Percentiles rank a stretch among this genome's conserved stretches.
Conservation (phyloP, 805 yeast species). For the Grigorovia yakushimaensis region DNA sequence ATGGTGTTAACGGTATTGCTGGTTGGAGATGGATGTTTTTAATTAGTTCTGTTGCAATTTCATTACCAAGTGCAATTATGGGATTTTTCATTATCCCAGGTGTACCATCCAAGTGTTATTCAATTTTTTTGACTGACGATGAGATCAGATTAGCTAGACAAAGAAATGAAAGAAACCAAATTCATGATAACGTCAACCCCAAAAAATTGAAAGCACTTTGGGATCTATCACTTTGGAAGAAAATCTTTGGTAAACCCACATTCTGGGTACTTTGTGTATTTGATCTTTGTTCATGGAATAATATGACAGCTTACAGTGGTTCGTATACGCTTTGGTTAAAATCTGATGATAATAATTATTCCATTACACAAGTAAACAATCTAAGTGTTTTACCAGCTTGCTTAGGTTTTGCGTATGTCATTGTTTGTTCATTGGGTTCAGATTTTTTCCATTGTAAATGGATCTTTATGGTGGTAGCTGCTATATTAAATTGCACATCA, state of each 20-base stretch:
- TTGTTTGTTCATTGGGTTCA: slow-evolving; percentile 38
- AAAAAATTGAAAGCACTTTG: slow-evolving; percentile 21
- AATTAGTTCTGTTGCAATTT: slow-evolving; percentile 45
- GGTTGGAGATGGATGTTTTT: slow-evolving; percentile 66
- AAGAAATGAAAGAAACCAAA: slow-evolving; percentile 31
- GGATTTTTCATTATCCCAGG: slow-evolving; percentile 45
- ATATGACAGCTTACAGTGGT: slow-evolving; percentile 47
- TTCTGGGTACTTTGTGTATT: slow-evolving; percentile 46
- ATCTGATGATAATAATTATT: slow-evolving; percentile 33
- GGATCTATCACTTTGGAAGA: slow-evolving; percentile 42
- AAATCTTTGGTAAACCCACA: slow-evolving; percentile 42
- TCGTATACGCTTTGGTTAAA: slow-evolving; percentile 55
- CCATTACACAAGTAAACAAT: slow-evolving; percentile 38
- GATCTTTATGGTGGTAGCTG: slow-evolving; percentile 44
- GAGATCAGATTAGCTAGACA: slow-evolving; percentile 46
- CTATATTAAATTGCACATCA: slow-evolving; percentile 43
- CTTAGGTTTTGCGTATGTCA: slow-evolving; percentile 43
- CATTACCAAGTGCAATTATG: slow-evolving; percentile 40
- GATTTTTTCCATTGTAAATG: slow-evolving; percentile 43
- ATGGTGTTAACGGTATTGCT: slow-evolving; percentile 37
- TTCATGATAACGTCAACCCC: slow-evolving; percentile 23
- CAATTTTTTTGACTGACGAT: slow-evolving; percentile 45
- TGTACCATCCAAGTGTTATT: slow-evolving; percentile 52
- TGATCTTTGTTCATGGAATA: slow-evolving; percentile 54
- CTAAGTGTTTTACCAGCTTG: slow-evolving; percentile 49